Evolutionary conservation across 768 basidiomycete genomes (phyloP).

Genomic region (Pisolithus tinctorius): DNA sequence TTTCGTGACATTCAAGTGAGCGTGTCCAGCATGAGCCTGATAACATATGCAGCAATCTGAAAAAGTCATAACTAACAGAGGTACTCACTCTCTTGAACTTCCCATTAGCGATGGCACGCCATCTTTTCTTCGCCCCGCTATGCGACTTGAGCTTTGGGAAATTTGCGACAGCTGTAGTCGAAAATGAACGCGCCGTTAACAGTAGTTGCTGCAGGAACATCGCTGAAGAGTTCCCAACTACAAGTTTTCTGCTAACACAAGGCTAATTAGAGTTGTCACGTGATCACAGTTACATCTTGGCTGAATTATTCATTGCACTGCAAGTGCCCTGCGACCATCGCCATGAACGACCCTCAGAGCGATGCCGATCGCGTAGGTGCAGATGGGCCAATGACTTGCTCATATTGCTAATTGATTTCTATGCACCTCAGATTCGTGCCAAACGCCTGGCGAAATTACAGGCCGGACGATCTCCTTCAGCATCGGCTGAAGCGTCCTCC

Average conservation of each 20-base stretch:
- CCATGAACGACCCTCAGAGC: conserved; percentile 47
- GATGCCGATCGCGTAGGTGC: conserved; percentile 73
- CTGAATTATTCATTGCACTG: not conserved
- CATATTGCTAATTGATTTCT: not conserved
- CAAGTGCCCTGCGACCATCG: conserved; percentile 14
- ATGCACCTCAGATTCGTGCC: conserved; percentile 64
- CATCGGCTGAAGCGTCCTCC: conserved; percentile 23
- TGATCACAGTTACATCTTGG: too few species aligned
- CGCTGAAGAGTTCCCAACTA: not conserved
- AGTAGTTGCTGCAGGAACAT: conserved; percentile 27
- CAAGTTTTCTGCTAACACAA: too few species aligned
- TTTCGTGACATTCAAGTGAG: conserved; percentile 69
- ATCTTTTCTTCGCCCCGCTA: conserved; percentile 76
- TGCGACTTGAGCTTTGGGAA: conserved; percentile 80
- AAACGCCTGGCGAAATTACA: conserved; percentile 88
- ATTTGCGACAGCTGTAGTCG: conserved; percentile 45
- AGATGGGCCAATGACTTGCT: not conserved
- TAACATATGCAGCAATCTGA: not conserved
- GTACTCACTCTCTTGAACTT: conserved; percentile 67
- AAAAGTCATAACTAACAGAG: not conserved
- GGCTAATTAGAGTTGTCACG: too few species aligned
- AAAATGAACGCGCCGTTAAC: conserved; percentile 42
- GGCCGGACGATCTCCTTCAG: conserved; percentile 31
- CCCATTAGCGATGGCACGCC: conserved; percentile 62
- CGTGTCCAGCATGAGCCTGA: conserved; percentile 65